Percentiles rank a stretch among this genome's conserved stretches.
These are phyloP conservation scores for Pyrrhoderma lamaoense DNA, from an alignment of 1,284 basidiomycete genomes.

Conservation along the genomic window DNA sequence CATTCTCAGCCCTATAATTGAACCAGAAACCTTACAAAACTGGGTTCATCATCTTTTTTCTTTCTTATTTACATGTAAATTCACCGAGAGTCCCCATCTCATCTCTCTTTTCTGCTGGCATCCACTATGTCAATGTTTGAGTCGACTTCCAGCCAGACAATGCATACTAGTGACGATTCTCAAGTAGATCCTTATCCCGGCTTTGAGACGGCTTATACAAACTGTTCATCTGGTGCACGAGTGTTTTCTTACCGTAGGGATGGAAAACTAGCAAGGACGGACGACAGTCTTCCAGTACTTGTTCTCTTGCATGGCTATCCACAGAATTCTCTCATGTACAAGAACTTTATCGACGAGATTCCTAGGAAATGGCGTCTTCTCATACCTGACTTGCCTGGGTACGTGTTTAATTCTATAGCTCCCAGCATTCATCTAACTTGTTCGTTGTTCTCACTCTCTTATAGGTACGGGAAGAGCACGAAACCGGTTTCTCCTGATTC, in stretches of 20 bases:
- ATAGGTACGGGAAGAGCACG: slow-evolving; percentile 24
- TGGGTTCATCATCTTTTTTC: too few species aligned
- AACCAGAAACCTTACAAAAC: too few species aligned
- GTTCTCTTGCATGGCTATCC: slow-evolving; percentile 27
- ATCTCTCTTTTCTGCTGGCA: too few species aligned
- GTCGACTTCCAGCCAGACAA: too few species aligned
- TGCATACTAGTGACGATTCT: too few species aligned
- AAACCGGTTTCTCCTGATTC: slow-evolving; percentile 22
- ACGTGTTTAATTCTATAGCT: not conserved
- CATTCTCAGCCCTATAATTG: too few species aligned
- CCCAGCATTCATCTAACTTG: not conserved
- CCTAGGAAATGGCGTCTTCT: slow-evolving; percentile 21
- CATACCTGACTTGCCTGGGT: slow-evolving; percentile 26
- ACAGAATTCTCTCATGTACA: slow-evolving; percentile 24
- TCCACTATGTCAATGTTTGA: too few species aligned
- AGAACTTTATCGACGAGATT: slow-evolving; percentile 21
- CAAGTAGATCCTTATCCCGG: not conserved
- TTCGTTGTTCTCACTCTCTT: not conserved
- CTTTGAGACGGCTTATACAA: slow-evolving; percentile 8
- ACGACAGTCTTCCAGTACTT: slow-evolving; percentile 18
- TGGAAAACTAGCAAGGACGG: not conserved
- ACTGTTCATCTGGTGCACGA: slow-evolving; percentile 15
- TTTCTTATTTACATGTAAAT: too few species aligned
- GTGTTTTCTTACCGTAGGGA: slow-evolving; percentile 13
- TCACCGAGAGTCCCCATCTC: too few species aligned